A percentile compares a stretch with the other conserved stretches of the same genome.
Evolutionary conservation across 1,139 yeast species (phyloP).

Genomic region (Protomyces inouyei): DNA sequence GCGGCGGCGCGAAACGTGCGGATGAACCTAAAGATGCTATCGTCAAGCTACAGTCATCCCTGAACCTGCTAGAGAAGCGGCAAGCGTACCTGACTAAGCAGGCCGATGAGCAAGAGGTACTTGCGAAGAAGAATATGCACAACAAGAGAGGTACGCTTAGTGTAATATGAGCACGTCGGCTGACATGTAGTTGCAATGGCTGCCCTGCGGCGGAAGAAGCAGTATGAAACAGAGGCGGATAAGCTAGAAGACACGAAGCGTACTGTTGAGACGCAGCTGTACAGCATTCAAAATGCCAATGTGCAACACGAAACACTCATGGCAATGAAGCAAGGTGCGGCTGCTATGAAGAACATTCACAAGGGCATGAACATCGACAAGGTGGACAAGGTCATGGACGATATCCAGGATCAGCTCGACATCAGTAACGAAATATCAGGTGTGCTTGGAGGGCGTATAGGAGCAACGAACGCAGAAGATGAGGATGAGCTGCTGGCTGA

Average conservation of each 20-base stretch:
- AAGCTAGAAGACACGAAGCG: constrained; percentile 86
- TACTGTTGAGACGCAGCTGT: constrained; percentile 80
- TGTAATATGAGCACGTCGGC: background rate
- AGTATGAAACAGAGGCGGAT: constrained; percentile 66
- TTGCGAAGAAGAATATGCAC: constrained; percentile 68
- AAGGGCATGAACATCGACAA: constrained; percentile 93
- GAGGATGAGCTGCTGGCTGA: constrained; percentile 88
- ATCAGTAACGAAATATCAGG: constrained; percentile 86
- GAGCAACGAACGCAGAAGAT: constrained; percentile 49
- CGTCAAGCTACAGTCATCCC: constrained; percentile 81
- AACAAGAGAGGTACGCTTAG: constrained; percentile 52
- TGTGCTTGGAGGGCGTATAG: constrained; percentile 40
- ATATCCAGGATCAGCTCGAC: constrained; percentile 93
- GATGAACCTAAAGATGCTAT: constrained; percentile 92
- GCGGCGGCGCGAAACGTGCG: constrained; percentile 59
- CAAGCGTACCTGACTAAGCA: constrained; percentile 77
- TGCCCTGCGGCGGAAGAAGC: constrained; percentile 85
- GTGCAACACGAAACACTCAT: constrained; percentile 96
- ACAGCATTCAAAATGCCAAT: constrained; percentile 89
- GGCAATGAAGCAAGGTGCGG: constrained; percentile 97
- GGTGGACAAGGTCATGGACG: constrained; percentile 98
- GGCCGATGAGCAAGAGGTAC: constrained; percentile 71
- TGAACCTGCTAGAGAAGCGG: constrained; percentile 78
- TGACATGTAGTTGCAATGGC: constrained; percentile 56
- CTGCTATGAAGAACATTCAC: constrained; percentile 93